Evolutionary conservation across 768 basidiomycete species (phyloP).

Genomic region (Hericium alpestre): DNA sequence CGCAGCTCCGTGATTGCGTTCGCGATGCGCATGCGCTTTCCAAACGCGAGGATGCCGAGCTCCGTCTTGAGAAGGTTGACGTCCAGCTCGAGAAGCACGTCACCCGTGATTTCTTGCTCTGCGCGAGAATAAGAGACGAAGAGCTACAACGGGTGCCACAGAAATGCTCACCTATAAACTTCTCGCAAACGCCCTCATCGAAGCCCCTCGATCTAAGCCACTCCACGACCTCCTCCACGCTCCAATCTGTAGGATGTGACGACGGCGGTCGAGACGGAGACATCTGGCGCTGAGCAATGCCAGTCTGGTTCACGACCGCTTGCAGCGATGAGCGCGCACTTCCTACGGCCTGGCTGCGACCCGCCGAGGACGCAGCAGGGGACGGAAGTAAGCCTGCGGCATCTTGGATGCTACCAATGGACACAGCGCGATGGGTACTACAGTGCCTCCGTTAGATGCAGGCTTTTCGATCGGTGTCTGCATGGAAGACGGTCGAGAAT

Average conservation of each 20-base stretch:
- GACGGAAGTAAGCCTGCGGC: constrained; percentile 22
- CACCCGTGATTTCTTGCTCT: constrained; percentile 99
- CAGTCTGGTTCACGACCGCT: background rate
- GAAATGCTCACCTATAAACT: constrained; percentile 66
- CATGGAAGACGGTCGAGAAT: background rate
- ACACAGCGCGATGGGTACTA: background rate
- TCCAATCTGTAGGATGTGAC: constrained; percentile 64
- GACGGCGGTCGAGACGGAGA: constrained; percentile 11
- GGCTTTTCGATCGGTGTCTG: background rate
- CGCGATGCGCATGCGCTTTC: constrained; percentile 86
- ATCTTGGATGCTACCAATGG: constrained; percentile 12
- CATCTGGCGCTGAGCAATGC: background rate
- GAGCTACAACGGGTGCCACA: background rate
- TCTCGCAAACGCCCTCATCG: constrained; percentile 69
- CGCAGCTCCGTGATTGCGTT: constrained; percentile 87
- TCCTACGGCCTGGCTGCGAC: constrained; percentile 15
- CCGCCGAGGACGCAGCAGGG: constrained; percentile 18
- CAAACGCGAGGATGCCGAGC: constrained; percentile 88
- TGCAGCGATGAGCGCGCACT: constrained; percentile 6
- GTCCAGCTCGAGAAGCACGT: constrained; percentile 91
- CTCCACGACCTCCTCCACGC: constrained; percentile 76
- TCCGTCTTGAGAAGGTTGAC: constrained; percentile 84
- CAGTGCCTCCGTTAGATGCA: background rate
- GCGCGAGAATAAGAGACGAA: background rate
- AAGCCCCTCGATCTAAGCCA: constrained; percentile 85